phyloP scores from a whole-genome alignment of 352 stramenopile species.

The Pythium oligandrum region DNA sequence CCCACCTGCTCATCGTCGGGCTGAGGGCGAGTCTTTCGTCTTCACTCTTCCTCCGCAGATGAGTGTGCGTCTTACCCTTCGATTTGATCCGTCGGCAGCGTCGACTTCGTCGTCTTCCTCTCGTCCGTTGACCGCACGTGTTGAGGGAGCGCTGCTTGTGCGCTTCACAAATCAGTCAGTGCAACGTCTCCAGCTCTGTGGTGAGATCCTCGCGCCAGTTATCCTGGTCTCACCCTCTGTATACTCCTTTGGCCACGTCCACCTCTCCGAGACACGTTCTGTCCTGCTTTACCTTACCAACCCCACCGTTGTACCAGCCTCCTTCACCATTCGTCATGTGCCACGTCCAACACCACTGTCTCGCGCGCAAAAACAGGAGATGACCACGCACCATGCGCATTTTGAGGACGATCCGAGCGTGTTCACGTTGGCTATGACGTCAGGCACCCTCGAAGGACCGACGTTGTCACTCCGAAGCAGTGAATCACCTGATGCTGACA shows the following conservation, averaged over 20 bases:
- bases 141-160: slow-evolving; percentile 53
- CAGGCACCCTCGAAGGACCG: slow-evolving; percentile 42
- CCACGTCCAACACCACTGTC: slow-evolving; percentile 45
- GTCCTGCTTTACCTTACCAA: slow-evolving; percentile 57
- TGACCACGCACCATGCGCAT: slow-evolving; percentile 39
- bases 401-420: slow-evolving; percentile 54
- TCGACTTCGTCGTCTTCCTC: not conserved
- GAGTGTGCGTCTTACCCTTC: slow-evolving; percentile 63
- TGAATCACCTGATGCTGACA: no score
- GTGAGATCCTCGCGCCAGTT: slow-evolving; percentile 41
- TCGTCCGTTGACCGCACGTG: slow-evolving; percentile 11
- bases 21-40: slow-evolving; percentile 61
- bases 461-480: slow-evolving; percentile 35
- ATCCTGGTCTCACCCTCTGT: slow-evolving; percentile 61
- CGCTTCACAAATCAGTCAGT: slow-evolving; percentile 64
- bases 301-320: slow-evolving; percentile 48
- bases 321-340: slow-evolving; percentile 54
- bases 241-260: slow-evolving; percentile 62
- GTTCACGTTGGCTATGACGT: slow-evolving; percentile 44
- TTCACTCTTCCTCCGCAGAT: slow-evolving; percentile 65
- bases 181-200: slow-evolving; percentile 48
- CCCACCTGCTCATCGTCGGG: slow-evolving; percentile 42
- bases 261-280: slow-evolving; percentile 33
- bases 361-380: slow-evolving; percentile 52
- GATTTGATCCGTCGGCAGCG: slow-evolving; percentile 32